Conservation (phyloP, 306 rosid species). For the Erythrophleum fordii region DNA sequence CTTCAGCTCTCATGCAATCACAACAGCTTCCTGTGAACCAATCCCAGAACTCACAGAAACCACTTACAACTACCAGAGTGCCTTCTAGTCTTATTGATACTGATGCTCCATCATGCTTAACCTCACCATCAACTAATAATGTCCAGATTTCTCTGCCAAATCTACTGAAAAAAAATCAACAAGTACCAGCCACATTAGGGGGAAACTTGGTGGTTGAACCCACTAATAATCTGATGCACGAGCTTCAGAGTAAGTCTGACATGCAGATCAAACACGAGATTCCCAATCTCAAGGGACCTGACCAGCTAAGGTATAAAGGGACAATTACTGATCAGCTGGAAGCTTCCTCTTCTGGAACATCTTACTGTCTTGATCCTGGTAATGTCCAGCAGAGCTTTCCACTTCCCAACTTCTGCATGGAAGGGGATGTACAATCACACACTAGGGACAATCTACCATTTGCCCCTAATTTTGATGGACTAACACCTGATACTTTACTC, state of each 20-base stretch:
- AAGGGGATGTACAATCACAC: slow-evolving; percentile 83
- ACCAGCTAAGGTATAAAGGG: slow-evolving; percentile 73
- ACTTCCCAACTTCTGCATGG: slow-evolving; percentile 81
- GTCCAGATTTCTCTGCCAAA: slow-evolving; percentile 68
- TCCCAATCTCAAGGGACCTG: slow-evolving; percentile 67
- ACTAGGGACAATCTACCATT: slow-evolving; percentile 70
- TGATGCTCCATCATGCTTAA: slow-evolving; percentile 93
- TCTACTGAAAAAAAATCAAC: slow-evolving; percentile 69
- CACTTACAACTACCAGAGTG: slow-evolving; percentile 61
- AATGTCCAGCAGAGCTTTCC: slow-evolving; percentile 75
- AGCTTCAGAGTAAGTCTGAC: slow-evolving; percentile 75
- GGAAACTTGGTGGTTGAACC: slow-evolving; percentile 65
- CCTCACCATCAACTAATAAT: slow-evolving; percentile 88
- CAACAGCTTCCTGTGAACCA: slow-evolving; percentile 69
- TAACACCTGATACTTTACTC: slow-evolving; percentile 82
- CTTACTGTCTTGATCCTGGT: slow-evolving; percentile 84
- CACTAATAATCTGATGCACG: slow-evolving; percentile 62
- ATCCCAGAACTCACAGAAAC: slow-evolving; percentile 70
- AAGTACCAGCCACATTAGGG: slow-evolving; percentile 56
- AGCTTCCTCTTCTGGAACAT: slow-evolving; percentile 88
- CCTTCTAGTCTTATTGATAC: slow-evolving; percentile 80
- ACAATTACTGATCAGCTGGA: slow-evolving; percentile 77
- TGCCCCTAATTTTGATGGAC: slow-evolving; percentile 69
- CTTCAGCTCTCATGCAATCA: slow-evolving; percentile 64
- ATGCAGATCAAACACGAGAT: slow-evolving; percentile 70